phyloP scores from a whole-genome alignment of 257 asterid genomes.

The Primulina huaijiensis region DNA sequence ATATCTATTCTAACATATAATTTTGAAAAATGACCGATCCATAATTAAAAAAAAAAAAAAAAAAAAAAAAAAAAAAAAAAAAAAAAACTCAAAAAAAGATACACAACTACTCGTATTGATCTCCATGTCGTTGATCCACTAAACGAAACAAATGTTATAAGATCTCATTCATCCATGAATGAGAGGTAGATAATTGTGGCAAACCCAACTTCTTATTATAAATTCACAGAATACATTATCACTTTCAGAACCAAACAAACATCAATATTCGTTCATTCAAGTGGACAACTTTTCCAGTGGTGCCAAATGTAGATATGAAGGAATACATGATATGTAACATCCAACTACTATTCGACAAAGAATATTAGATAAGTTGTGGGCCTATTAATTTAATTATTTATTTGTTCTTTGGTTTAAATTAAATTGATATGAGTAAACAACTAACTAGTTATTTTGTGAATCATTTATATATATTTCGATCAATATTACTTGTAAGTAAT shows the following conservation, averaged over 20 bases:
- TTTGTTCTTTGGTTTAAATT: too few relatives aligned
- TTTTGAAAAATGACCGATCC: too few relatives aligned
- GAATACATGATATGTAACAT: constrained; percentile 27
- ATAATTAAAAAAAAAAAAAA: too few relatives aligned
- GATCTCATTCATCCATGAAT: constrained; percentile 22
- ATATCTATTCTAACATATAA: too few relatives aligned
- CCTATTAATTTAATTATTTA: too few relatives aligned
- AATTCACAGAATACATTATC: background rate
- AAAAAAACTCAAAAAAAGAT: background rate
- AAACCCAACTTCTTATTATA: constrained; percentile 13
- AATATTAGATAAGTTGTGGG: background rate
- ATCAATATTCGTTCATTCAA: background rate
- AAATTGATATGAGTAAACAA: too few relatives aligned
- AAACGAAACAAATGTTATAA: constrained; percentile 19
- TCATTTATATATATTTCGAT: too few relatives aligned
- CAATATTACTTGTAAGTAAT: too few relatives aligned
- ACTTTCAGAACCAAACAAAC: background rate
- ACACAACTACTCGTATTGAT: background rate
- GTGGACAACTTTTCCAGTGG: constrained; percentile 21
- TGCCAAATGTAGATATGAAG: constrained; percentile 26
- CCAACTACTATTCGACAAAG: background rate
- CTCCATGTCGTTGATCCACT: background rate
- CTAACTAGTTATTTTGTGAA: too few relatives aligned
- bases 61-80: background rate
- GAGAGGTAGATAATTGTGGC: constrained; percentile 19